phyloP scores from a whole-genome alignment of 2,329 filamentous ascomycete species.

The Chaetoscypha palmicola region DNA sequence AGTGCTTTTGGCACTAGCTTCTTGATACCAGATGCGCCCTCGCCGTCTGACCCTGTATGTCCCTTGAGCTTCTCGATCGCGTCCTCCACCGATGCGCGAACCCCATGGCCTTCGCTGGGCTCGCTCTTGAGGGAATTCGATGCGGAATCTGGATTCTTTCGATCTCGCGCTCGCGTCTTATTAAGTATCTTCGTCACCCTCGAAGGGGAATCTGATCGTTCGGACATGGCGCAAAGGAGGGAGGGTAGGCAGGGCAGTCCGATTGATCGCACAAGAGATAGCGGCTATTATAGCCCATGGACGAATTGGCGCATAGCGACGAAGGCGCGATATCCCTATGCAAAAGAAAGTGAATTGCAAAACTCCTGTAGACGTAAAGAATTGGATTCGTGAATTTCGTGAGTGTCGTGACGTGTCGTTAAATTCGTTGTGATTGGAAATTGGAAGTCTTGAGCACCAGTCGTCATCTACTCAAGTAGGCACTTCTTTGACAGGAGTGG shows the following conservation, averaged over 20 bases:
- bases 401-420: neutral
- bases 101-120: conserved; percentile 16
- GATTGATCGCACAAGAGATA: neutral
- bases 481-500: neutral
- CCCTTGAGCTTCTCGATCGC: conserved; percentile 24
- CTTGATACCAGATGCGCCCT: conserved; percentile 34
- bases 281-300: neutral
- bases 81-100: conserved; percentile 21
- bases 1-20: conserved; percentile 50
- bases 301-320: no score
- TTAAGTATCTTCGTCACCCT: conserved; percentile 23
- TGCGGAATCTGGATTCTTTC: conserved; percentile 19
- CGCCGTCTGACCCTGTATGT: conserved; percentile 15
- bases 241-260: neutral
- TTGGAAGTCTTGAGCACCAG: neutral
- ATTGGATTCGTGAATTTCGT: no score
- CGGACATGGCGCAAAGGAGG: conserved; percentile 28
- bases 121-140: conserved; percentile 26
- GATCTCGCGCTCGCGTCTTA: conserved; percentile 20
- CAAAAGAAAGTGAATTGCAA: no score
- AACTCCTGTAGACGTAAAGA: no score
- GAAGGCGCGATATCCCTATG: no score
- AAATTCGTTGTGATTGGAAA: neutral
- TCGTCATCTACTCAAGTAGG: neutral
- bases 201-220: conserved; percentile 21